Base-by-base conservation (phyloP, 2,329 filamentous ascomycete species). In the Sarocladiaceae sp. region DNA sequence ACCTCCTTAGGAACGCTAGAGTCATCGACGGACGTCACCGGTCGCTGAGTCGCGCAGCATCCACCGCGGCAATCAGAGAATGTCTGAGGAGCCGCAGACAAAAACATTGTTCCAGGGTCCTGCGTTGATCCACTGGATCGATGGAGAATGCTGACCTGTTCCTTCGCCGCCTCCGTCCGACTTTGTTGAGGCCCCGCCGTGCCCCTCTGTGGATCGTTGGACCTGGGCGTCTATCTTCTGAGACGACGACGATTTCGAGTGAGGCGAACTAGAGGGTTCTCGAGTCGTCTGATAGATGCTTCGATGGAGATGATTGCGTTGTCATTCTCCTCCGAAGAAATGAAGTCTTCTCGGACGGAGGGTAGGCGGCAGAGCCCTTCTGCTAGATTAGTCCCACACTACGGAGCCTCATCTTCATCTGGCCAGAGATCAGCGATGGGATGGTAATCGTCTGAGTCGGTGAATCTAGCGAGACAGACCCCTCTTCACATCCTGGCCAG, bases 141-240 rank as follows among this genome's bases (percentile, higher is more conserved):
- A n/a, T n/a, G n/a, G n/a, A n/a, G n/a, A n/a, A 9, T 41, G 16
- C 37, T 24, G 37, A 16, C 37, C 12, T 15, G n/a, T 18, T 29
- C 18, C 20, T 39, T 39, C 34, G 34, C n/a, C 34, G 26, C 16
- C 16, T 16, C 13, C 7, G 18, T 29, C 20, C 34, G 20, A 41
- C 37, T 27, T 29, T 41, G 37, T 29, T 41, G 37, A 29, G 37
- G 37, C 37, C 37, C 21, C 23, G 24, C 34, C 34, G n/a, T 39
- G 34, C 37, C 37, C 37, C 37, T 41, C 37, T 41, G 37, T 41
- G 37, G 37, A 41, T 41, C 37, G 37, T 16, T 13, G 18, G 29
- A 18, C 15, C 33, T 35, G 6, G 19, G 37, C 23, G n/a, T 27
- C 24, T 41, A 13, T n/a, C n/a, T n/a, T n/a, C n/a, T n/a, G n/a